phyloP scores from a whole-genome alignment of 2,329 filamentous ascomycete genomes.

The Truncatella angustata region DNA sequence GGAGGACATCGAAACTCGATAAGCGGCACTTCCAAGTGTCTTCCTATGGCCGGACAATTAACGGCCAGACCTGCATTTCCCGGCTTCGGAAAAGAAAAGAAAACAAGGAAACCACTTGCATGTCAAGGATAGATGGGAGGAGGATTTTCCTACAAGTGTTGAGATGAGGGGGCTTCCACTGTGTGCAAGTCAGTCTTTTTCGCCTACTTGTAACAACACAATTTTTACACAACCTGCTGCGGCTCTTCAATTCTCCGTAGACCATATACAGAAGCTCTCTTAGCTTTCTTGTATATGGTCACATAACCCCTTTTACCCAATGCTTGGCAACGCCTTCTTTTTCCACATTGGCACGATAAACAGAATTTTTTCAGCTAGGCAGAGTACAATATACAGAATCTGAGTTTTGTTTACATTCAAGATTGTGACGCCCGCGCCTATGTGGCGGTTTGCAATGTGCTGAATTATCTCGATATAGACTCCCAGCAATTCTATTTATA shows the following conservation, averaged over 20 bases:
- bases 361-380: constrained; percentile 2
- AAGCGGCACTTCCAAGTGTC: background rate
- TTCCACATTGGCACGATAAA: background rate
- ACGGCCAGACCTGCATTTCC: constrained; percentile 3
- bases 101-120: constrained; percentile 1
- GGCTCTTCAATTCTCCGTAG: constrained; percentile 6
- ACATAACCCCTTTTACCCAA: constrained; percentile 6
- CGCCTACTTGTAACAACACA: constrained; percentile 5
- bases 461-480: no score
- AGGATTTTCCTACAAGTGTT: background rate
- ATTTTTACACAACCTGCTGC: background rate
- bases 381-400: constrained; percentile 3
- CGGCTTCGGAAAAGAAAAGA: background rate
- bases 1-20: no score
- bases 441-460: background rate
- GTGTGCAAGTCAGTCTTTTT: constrained; percentile 1
- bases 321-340: background rate
- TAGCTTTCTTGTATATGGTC: constrained; percentile 6
- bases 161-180: background rate
- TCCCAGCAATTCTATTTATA: no score
- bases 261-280: background rate
- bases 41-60: background rate
- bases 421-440: background rate
- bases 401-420: background rate
- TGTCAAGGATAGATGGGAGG: background rate